Base-by-base conservation (phyloP, 2,329 filamentous ascomycete genomes). In the Botrytis pseudocinerea region DNA sequence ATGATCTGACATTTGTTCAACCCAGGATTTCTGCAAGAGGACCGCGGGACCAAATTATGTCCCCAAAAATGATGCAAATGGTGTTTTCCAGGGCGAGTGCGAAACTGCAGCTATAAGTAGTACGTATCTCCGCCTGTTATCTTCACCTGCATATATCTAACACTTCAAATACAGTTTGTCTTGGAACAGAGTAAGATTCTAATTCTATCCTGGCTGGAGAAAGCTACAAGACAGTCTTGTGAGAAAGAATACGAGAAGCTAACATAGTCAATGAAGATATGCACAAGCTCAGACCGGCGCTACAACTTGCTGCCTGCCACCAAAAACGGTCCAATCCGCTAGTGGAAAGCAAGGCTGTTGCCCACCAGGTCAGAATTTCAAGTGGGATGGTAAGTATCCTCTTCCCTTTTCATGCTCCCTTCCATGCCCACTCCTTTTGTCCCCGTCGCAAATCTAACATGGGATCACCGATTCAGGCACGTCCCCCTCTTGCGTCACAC, bases 1-100 rank as follows among this genome's bases (percentile, higher is more conserved):
- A 25, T 18, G n/a, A 57, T 16, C 65, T 69, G 18, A 69, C 48
- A 32, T 16, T 16, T 69, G 9, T 6, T 10, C 38, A 22, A 6
- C 32, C 9, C 51, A 69, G 65, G 65, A 69, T 57, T 69, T 69
- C 20, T 69, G 65, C 65, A 69, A 69, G 65, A 69, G 65, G 57
- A 69, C 65, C 12, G 65, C 65, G 0, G 65, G 65, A 3, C 65
- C 65, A 32, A 57, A 57, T 32, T 69, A 69, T 10, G 65, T 69
- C 38, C 65, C 65, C 25, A 69, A 69, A 25, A 32, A 69, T 16
- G 65, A 69, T 57, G 38, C 65, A 18, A 44, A 25, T 7, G 65
- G 65, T 20, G 38, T 69, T 10, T 69, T 69, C 16, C 65, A 69
- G n/a, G 65, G 65, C 7, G 1, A 69, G 32, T 69, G 65, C 10